phyloP scores from a whole-genome alignment of 2,329 filamentous ascomycete species.

The Proliferodiscus dingleyae region DNA sequence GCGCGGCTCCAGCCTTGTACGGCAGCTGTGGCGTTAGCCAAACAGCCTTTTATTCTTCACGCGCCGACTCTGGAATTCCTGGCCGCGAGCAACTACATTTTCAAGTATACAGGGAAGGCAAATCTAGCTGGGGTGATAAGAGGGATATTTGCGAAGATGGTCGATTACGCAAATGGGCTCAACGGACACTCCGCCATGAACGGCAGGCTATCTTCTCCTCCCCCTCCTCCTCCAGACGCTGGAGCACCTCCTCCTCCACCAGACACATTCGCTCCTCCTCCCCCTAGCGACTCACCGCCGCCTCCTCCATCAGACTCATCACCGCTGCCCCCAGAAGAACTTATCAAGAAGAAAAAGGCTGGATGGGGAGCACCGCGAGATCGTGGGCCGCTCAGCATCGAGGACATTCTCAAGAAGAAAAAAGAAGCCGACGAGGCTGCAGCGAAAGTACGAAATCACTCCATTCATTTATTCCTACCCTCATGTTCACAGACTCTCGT shows the following conservation, averaged over 20 bases:
- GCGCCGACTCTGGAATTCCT: too few relatives aligned
- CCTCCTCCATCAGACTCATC: constrained; percentile 34
- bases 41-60: too few relatives aligned
- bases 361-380: constrained; percentile 43
- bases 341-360: constrained; percentile 43
- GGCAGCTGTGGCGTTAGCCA: too few relatives aligned
- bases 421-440: constrained; percentile 79
- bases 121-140: too few relatives aligned
- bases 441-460: constrained; percentile 53
- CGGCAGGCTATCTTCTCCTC: constrained; percentile 26
- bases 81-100: too few relatives aligned
- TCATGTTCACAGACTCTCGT: constrained; percentile 28
- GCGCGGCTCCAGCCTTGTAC: too few relatives aligned
- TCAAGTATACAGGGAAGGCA: too few relatives aligned
- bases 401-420: constrained; percentile 81
- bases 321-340: constrained; percentile 41
- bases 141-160: too few relatives aligned
- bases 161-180: background rate
- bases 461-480: constrained; percentile 14
- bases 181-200: too few relatives aligned
- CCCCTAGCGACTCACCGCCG: constrained; percentile 28
- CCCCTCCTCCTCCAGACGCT: constrained; percentile 29
- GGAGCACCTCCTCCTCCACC: constrained; percentile 37
- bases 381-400: constrained; percentile 65
- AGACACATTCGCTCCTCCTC: constrained; percentile 29